These are phyloP conservation scores for Cicer yamashitae DNA, from an alignment of 306 rosid genomes.

Conservation along the genomic window DNA sequence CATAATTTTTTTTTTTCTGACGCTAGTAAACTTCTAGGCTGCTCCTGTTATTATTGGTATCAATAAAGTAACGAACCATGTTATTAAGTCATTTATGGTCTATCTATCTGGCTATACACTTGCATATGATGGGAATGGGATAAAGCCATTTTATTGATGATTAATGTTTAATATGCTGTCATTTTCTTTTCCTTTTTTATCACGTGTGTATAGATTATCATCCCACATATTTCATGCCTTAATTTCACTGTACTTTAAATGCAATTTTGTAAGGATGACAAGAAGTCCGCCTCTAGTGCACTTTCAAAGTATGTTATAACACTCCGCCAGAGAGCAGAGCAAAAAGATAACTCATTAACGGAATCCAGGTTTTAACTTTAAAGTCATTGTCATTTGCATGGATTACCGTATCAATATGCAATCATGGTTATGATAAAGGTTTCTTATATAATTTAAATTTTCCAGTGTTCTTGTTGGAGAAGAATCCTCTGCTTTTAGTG, in stretches of 20 bases:
- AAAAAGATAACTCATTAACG: slow-evolving; percentile 59
- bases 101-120: slow-evolving; percentile 2
- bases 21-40: background rate
- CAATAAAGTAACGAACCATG: background rate
- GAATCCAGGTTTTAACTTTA: slow-evolving; percentile 73
- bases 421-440: slow-evolving; percentile 39
- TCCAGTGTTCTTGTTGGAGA: slow-evolving; percentile 85
- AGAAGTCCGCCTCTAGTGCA: slow-evolving; percentile 65
- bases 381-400: slow-evolving; percentile 23
- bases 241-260: slow-evolving; percentile 3
- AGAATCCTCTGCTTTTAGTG: slow-evolving; percentile 64
- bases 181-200: slow-evolving; percentile 4
- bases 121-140: background rate
- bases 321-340: slow-evolving; percentile 71
- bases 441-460: slow-evolving; percentile 49
- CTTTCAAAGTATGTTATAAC: slow-evolving; percentile 59
- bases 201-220: slow-evolving; percentile 22
- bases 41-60: slow-evolving; percentile 26
- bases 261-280: slow-evolving; percentile 65
- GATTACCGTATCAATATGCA: slow-evolving; percentile 25
- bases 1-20: background rate
- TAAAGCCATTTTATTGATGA: slow-evolving; percentile 23
- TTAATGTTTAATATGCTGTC: background rate
- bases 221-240: slow-evolving; percentile 23
- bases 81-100: background rate